Evolutionary conservation across 495 filamentous ascomycete genomes (phyloP), one percentile per base, ranked within the genome.

Genomic region (Daldinia childiae): DNA sequence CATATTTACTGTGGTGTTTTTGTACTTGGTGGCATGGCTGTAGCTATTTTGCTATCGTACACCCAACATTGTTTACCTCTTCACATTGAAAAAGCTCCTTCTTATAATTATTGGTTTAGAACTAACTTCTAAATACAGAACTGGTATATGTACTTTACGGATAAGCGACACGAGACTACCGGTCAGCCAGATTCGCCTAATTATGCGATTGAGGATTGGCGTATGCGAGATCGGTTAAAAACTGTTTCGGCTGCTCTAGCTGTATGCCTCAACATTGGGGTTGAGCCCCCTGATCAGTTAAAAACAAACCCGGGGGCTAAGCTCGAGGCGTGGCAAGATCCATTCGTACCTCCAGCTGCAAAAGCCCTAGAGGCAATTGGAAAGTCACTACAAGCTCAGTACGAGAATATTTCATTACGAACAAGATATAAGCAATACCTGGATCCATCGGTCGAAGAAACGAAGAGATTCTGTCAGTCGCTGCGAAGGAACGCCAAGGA

Each of bases 91-190:
- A 21, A 43, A 29, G 3, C 3, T n/a, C 26, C 11, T 41, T 15
- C 26, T 59, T 29, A 29, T 61, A 3, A 11, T 29, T 62, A 66
- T 62, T 8, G 39, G n/a, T 79, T 82, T 83, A 27, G 24, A 19
- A 59, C 77, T 80, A 70, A 79, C 69, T 39, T 54, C 36, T 2
- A 2, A 12, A 36, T 54, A n/a, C 80, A 94, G 90, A 89, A 87
- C 65, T 98, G 97, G 87, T 98, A 95, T 82, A 97, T 98, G 94
- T 99, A 98, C 79, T 99, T 91, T 77, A 97, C 93, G 52, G 95
- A 98, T 77, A 98, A 98, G 78, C 90, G 93, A 27, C 95, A 98
- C 78, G 95, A 98, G 77, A 95, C 93, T n/a, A 93, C 94, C 38
- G 96, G 95, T 17, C 92, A 95, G 62, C 93, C 96, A 9, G 91